Conservation (phyloP, 257 asterid genomes). For the Nicotiana undulata region DNA sequence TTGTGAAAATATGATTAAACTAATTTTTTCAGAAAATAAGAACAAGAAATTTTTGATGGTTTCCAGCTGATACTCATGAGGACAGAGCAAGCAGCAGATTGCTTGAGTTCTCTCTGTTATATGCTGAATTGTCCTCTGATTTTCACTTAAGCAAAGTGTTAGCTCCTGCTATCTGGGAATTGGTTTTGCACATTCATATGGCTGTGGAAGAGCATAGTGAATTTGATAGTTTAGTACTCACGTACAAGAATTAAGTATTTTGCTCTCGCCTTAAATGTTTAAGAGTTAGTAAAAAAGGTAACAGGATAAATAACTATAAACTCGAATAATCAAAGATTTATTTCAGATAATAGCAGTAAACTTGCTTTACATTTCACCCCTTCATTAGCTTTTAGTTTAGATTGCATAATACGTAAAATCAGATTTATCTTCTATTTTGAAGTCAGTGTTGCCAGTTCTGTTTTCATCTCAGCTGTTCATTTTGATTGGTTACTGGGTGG, state of each 20-base stretch:
- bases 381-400: neutral
- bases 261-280: neutral
- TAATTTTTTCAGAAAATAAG: neutral
- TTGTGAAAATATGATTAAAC: neutral
- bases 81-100: neutral
- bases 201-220: neutral
- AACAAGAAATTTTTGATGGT: neutral
- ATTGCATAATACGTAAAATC: neutral
- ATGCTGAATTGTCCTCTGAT: neutral
- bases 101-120: neutral
- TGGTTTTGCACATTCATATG: neutral
- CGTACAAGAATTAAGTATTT: neutral
- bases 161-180: neutral
- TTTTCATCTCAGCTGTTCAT: neutral
- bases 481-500: conserved; percentile 4
- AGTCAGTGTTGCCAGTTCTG: neutral
- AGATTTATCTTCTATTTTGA: neutral
- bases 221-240: neutral
- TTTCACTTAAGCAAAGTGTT: neutral
- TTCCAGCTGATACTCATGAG: neutral
- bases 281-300: neutral
- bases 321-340: neutral
- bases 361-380: neutral
- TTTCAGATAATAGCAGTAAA: neutral
- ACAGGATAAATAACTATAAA: neutral